Conservation (phyloP, 2,329 filamentous ascomycete species). For the Alternaria atra region DNA sequence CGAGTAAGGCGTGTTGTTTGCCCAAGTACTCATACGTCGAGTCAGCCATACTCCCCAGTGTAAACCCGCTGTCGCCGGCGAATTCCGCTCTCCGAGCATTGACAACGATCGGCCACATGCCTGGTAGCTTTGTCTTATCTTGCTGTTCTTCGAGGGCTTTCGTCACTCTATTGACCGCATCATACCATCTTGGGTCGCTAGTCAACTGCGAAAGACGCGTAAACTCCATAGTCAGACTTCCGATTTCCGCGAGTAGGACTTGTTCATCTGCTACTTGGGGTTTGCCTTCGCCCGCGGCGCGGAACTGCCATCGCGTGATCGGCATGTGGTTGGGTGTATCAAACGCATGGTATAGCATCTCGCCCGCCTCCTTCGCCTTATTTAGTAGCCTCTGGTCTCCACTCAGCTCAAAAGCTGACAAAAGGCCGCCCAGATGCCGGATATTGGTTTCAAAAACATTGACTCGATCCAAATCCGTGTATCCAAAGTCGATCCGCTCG, state of each 20-base stretch:
- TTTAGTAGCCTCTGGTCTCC: constrained; percentile 75
- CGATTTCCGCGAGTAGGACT: constrained; percentile 58
- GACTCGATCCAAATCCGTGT: constrained; percentile 49
- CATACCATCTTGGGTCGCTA: constrained; percentile 57
- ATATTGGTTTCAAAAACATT: constrained; percentile 66
- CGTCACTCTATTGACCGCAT: constrained; percentile 57
- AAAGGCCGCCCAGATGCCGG: constrained; percentile 84
- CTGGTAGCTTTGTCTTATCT: constrained; percentile 54
- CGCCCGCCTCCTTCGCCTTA: constrained; percentile 81
- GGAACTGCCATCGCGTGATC: constrained; percentile 57
- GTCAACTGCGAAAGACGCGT: constrained; percentile 58
- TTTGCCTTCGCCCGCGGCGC: constrained; percentile 49
- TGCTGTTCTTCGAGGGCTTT: constrained; percentile 54
- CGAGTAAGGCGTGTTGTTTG: constrained; percentile 52
- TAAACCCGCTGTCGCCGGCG: constrained; percentile 50
- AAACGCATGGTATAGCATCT: constrained; percentile 82
- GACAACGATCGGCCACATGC: constrained; percentile 59
- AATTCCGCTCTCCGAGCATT: constrained; percentile 54
- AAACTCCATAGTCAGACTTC: constrained; percentile 59
- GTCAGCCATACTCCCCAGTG: constrained; percentile 50
- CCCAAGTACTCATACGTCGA: constrained; percentile 53
- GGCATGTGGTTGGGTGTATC: constrained; percentile 97
- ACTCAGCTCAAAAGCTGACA: constrained; percentile 88
- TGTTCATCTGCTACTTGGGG: constrained; percentile 52
- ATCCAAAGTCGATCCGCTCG: constrained; percentile 55